Percentiles rank a stretch among this genome's conserved stretches.
phyloP scores from a whole-genome alignment of 306 rosid species.

The Dryas alaskensis region DNA sequence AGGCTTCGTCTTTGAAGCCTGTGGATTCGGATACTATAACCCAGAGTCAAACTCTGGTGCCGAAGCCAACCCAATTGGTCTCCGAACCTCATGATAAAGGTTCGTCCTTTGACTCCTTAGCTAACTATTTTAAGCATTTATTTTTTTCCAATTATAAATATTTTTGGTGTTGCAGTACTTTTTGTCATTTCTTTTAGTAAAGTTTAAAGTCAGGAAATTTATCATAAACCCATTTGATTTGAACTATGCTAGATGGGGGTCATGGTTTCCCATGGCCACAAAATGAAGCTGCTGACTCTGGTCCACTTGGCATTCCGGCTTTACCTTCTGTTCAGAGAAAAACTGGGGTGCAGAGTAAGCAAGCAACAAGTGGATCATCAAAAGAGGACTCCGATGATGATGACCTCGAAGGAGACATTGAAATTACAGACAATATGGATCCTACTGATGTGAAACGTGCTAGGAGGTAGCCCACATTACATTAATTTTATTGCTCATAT shows the following conservation, averaged over 20 bases:
- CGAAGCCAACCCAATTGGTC: conserved; percentile 34
- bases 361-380: conserved; percentile 58
- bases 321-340: conserved; percentile 43
- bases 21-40: conserved; percentile 27
- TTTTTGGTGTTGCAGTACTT: background rate
- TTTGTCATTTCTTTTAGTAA: background rate
- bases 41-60: conserved; percentile 15
- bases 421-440: conserved; percentile 45
- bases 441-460: conserved; percentile 56
- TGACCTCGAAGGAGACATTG: conserved; percentile 55
- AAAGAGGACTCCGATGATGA: conserved; percentile 60
- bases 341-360: conserved; percentile 30
- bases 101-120: background rate
- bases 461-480: conserved; percentile 38
- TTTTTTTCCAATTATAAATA: background rate
- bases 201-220: background rate
- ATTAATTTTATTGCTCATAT: background rate
- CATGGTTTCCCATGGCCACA: conserved; percentile 26
- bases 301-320: conserved; percentile 33
- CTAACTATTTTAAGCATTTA: background rate
- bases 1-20: conserved; percentile 42
- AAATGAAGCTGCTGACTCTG: conserved; percentile 35
- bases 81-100: conserved; percentile 31
- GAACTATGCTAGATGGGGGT: conserved; percentile 26
- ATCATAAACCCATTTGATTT: background rate